A percentile compares a stretch with the other conserved stretches of the same genome.
Conservation (phyloP, 1,284 basidiomycete species). For the Puccinia horiana region DNA sequence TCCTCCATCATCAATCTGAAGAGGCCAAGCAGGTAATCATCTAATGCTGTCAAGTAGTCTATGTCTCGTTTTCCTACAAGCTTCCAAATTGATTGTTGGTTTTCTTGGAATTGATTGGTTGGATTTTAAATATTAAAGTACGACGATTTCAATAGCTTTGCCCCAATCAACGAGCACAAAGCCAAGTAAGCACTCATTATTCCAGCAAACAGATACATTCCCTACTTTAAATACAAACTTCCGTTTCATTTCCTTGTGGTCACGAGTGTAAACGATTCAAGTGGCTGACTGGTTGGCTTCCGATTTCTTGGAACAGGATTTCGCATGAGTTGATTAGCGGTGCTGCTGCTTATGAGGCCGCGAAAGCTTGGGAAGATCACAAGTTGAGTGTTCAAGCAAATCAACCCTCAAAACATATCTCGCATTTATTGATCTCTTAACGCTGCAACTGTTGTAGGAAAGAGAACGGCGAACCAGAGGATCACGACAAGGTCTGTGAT, state of each 20-base stretch:
- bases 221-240: neutral
- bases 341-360: conserved; percentile 46
- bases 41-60: neutral
- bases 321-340: conserved; percentile 48
- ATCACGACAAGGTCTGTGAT: conserved; percentile 36
- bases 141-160: conserved; percentile 32
- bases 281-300: neutral
- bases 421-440: neutral
- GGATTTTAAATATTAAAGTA: neutral
- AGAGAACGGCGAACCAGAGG: conserved; percentile 42
- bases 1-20: conserved; percentile 40
- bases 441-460: neutral
- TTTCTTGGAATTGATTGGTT: neutral
- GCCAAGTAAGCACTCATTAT: conserved; percentile 22
- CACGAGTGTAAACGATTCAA: neutral
- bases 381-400: conserved; percentile 35
- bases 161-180: conserved; percentile 25
- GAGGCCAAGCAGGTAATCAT: conserved; percentile 8
- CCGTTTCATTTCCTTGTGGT: neutral
- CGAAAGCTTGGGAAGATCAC: conserved; percentile 48
- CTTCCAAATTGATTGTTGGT: neutral
- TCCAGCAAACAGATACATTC: neutral
- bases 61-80: neutral
- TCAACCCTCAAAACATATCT: neutral
- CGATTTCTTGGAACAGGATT: conserved; percentile 17